Evolutionary conservation across 192 early-diverging fungal species (phyloP), one percentile per base, ranked within the genome.

Genomic region (Funneliformis mosseae): DNA sequence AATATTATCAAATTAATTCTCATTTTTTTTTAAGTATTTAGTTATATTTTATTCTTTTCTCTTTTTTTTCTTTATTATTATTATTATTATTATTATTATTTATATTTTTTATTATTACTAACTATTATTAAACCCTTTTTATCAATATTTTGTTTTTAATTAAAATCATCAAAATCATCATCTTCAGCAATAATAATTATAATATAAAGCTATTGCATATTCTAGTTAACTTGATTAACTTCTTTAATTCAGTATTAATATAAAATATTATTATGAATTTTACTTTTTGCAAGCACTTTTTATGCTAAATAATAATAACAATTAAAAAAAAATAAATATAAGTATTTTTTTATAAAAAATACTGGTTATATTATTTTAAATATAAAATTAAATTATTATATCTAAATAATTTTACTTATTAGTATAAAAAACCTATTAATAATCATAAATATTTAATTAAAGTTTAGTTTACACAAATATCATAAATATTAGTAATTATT

Each of bases 241-340:
- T 75, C 18, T n/a, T 50, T 48, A 75, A 50, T 60, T 75, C 38
- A 38, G 39, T 38, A 5, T 75, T 75, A 18, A 38, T 60, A 50
- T 60, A 75, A 48, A 50, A 75, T 75, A 7, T 75, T 12, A 75
- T 27, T 75, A 38, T 27, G 12, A 38, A 75, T 50, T 60, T 75
- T n/a, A 21, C 68, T 70, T 21, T 39, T 70, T 70, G 68, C 39
- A 1, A 75, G 41, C 5, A 73, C 71, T 48, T 73, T 73, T 1
- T 48, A 50, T 73, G 25, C 71, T 73, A 42, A 27, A 48, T 27
- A 27, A 70, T 39, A 70, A 11, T 27, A 11, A 73, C 18, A 50
- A 23, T 18, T 1, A 48, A 73, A 45, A 10, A 73, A 0, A 23
- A 5, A 23, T 48, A 25, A 8, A 63, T 63, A n/a, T 48, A 73